These are phyloP conservation scores for Cryptococcus jaspeensis DNA, from an alignment of 1,284 basidiomycete species.

Conservation along the genomic window DNA sequence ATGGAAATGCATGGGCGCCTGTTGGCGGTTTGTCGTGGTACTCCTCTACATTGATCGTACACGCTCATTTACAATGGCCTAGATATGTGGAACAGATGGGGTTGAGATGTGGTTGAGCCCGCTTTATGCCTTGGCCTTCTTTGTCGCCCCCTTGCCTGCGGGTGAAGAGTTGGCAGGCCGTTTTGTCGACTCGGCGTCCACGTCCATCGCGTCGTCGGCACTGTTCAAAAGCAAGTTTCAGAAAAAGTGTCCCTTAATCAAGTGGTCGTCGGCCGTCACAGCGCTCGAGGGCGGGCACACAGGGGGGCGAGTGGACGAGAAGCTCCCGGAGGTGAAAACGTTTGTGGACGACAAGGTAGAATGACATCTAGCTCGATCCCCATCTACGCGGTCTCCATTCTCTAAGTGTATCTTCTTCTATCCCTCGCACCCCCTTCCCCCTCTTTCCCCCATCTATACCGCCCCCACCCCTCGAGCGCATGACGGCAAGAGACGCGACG, in stretches of 20 bases:
- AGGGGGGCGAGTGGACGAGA: background rate
- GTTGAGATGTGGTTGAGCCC: background rate
- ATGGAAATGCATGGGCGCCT: background rate
- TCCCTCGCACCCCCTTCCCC: background rate
- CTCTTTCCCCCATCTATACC: background rate
- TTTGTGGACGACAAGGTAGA: background rate
- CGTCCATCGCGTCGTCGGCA: conserved; percentile 6
- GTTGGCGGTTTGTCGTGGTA: background rate
- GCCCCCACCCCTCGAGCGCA: background rate
- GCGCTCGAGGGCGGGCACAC: no score
- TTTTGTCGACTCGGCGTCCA: conserved; percentile 2
- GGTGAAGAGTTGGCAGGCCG: background rate
- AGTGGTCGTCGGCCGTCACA: background rate
- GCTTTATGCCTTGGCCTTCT: conserved; percentile 5
- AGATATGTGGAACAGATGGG: background rate
- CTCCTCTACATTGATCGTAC: background rate
- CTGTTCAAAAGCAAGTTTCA: conserved; percentile 4
- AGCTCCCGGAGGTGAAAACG: background rate
- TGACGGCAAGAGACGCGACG: background rate
- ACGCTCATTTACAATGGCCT: background rate
- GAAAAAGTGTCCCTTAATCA: background rate
- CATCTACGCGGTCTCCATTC: background rate
- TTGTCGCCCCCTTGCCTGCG: background rate
- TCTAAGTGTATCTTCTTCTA: conserved; percentile 1
- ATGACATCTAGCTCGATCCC: conserved; percentile 5